Conservation (phyloP, 2,329 filamentous ascomycete species). For the Leptographium galeiforme region DNA sequence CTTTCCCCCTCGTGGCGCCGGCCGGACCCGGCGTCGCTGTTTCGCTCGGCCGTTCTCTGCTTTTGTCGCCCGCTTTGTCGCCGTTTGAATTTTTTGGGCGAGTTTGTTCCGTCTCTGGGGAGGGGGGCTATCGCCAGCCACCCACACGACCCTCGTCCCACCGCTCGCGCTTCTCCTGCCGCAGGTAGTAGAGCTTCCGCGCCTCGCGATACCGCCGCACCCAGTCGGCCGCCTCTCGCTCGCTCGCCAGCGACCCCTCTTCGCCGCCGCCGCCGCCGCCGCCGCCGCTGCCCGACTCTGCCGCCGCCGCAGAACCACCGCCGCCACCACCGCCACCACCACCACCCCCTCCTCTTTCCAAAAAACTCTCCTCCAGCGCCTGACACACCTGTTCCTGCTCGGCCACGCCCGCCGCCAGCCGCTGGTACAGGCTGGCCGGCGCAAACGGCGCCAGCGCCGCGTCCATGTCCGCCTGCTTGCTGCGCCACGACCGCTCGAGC, state of each 20-base stretch:
- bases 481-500: slow-evolving; percentile 82
- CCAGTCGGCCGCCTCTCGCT: slow-evolving; percentile 79
- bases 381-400: slow-evolving; percentile 74
- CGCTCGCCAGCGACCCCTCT: slow-evolving; percentile 50
- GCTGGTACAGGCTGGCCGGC: slow-evolving; percentile 74
- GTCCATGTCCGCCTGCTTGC: slow-evolving; percentile 84
- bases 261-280: slow-evolving; percentile 11
- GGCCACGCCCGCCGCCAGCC: slow-evolving; percentile 58
- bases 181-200: slow-evolving; percentile 62
- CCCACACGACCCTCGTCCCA: slow-evolving; percentile 96
- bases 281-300: background rate
- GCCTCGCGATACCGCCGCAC: slow-evolving; percentile 69
- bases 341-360: slow-evolving; percentile 28
- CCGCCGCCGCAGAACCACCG: too few relatives aligned
- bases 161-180: slow-evolving; percentile 75
- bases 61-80: too few relatives aligned
- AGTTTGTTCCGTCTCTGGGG: too few relatives aligned
- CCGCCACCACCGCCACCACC: background rate
- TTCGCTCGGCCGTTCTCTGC: background rate
- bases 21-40: background rate
- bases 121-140: slow-evolving; percentile 57
- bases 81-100: too few relatives aligned
- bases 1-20: too few relatives aligned
- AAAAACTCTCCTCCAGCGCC: slow-evolving; percentile 84
- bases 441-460: slow-evolving; percentile 71